Conservation (phyloP, 1,284 basidiomycete genomes). For the Naganishia albida region DNA sequence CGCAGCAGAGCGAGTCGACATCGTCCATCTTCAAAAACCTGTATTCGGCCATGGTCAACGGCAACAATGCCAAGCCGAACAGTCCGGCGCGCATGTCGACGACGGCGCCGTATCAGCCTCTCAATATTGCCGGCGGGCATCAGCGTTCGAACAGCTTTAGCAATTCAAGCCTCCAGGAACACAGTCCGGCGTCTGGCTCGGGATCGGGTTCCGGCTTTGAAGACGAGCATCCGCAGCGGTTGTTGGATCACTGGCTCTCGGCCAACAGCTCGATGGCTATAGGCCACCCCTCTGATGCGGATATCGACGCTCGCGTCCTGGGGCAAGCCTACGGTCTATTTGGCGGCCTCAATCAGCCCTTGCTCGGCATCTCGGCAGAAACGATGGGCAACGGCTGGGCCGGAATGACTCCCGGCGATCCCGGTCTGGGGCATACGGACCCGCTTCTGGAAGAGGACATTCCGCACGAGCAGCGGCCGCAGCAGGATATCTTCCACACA, state of each 20-base stretch:
- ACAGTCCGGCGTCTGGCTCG: constrained; percentile 25
- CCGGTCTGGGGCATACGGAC: constrained; percentile 20
- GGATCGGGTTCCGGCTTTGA: constrained; percentile 37
- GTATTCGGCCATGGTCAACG: constrained; percentile 26
- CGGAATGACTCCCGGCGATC: constrained; percentile 3
- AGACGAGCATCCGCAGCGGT: constrained; percentile 52
- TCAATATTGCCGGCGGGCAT: constrained; percentile 21
- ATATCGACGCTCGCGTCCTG: constrained; percentile 27
- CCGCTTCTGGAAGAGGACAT: constrained; percentile 26
- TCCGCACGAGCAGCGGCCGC: constrained; percentile 25
- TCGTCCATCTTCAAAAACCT: constrained; percentile 26
- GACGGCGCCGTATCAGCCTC: constrained; percentile 31
- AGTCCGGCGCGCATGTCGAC: constrained; percentile 11
- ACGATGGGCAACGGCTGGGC: constrained; percentile 18
- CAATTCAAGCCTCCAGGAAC: constrained; percentile 10
- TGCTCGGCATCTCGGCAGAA: constrained; percentile 7
- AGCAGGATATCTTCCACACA: constrained; percentile 32
- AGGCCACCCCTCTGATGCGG: constrained; percentile 38
- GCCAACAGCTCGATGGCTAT: constrained; percentile 48
- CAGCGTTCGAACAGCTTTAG: constrained; percentile 21
- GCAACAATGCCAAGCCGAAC: constrained; percentile 1
- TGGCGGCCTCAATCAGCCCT: constrained; percentile 24
- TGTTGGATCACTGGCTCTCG: constrained; percentile 53
- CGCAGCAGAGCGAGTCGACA: constrained; percentile 13
- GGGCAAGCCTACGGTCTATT: constrained; percentile 21